phyloP scores from a whole-genome alignment of 2,329 filamentous ascomycete genomes.

The Didymella lethalis region DNA sequence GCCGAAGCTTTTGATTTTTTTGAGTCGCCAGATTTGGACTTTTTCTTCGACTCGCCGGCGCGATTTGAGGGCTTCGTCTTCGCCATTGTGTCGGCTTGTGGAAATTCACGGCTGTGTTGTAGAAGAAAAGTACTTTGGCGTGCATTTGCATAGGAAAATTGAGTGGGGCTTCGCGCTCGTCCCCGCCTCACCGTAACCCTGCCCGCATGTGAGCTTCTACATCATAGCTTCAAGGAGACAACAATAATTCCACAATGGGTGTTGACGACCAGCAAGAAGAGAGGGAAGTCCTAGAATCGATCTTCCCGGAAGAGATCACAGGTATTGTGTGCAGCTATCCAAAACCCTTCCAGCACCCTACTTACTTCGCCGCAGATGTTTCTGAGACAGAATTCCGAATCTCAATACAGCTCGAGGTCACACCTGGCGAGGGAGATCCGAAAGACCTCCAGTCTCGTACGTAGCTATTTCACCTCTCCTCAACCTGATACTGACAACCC shows the following conservation, averaged over 20 bases:
- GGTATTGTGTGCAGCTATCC: slow-evolving; percentile 58
- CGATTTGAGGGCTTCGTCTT: slow-evolving; percentile 61
- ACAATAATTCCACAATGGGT: slow-evolving; percentile 52
- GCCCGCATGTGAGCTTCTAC: slow-evolving; percentile 11
- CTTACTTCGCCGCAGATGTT: slow-evolving; percentile 68
- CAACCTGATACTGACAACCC: slow-evolving; percentile 12
- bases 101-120: slow-evolving; percentile 9
- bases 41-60: slow-evolving; percentile 43
- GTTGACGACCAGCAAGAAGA: slow-evolving; percentile 92
- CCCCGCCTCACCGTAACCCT: slow-evolving; percentile 21
- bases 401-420: slow-evolving; percentile 82
- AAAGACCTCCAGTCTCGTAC: slow-evolving; percentile 65
- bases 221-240: slow-evolving; percentile 5
- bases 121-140: slow-evolving; percentile 3
- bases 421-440: slow-evolving; percentile 61
- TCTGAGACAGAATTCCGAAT: slow-evolving; percentile 90
- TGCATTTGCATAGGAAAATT: slow-evolving; percentile 1
- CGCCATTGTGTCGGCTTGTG: slow-evolving; percentile 53
- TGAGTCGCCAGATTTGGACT: slow-evolving; percentile 46
- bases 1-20: slow-evolving; percentile 61
- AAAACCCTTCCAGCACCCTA: slow-evolving; percentile 5
- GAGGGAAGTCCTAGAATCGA: slow-evolving; percentile 96
- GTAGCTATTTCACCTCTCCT: slow-evolving; percentile 10
- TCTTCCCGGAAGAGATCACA: slow-evolving; percentile 97
- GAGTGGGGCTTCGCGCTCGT: slow-evolving; percentile 14